Conservation (phyloP, 345 rosid species). For the Tarenaya hassleriana region DNA sequence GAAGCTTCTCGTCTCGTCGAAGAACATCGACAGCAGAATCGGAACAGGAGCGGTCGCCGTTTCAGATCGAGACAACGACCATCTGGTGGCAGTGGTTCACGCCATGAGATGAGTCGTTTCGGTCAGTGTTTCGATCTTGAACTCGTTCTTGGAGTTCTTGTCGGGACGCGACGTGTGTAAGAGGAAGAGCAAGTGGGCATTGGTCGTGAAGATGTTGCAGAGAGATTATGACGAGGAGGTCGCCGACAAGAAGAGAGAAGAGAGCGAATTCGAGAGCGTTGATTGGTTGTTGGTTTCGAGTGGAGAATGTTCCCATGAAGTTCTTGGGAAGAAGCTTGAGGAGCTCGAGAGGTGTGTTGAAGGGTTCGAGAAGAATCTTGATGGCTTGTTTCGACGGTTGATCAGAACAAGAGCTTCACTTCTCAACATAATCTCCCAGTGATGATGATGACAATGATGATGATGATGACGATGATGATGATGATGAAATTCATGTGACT, state of each 20-base stretch:
- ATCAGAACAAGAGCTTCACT: slow-evolving; percentile 54
- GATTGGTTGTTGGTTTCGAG: slow-evolving; percentile 33
- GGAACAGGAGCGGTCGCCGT: slow-evolving; percentile 9
- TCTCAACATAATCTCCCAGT: slow-evolving; percentile 62
- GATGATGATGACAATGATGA: slow-evolving; percentile 21
- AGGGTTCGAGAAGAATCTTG: slow-evolving; percentile 45
- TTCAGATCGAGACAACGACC: slow-evolving; percentile 30
- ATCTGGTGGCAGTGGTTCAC: slow-evolving; percentile 36
- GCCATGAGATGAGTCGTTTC: slow-evolving; percentile 39
- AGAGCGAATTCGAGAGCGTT: slow-evolving; percentile 36
- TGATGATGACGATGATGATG: slow-evolving; percentile 27
- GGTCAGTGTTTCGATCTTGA: slow-evolving; percentile 34
- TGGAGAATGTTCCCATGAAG: slow-evolving; percentile 26
- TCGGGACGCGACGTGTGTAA: slow-evolving; percentile 28
- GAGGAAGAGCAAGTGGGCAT: slow-evolving; percentile 35
- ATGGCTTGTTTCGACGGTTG: slow-evolving; percentile 49
- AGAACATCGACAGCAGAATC: slow-evolving; percentile 39
- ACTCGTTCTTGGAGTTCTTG: slow-evolving; percentile 44
- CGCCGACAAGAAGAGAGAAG: slow-evolving; percentile 22
- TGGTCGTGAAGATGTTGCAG: slow-evolving; percentile 42
- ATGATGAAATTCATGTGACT: neutral
- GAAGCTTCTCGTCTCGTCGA: slow-evolving; percentile 37
- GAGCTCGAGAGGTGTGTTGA: slow-evolving; percentile 39
- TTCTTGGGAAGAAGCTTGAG: slow-evolving; percentile 33
- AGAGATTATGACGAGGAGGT: slow-evolving; percentile 33